Base-by-base conservation (phyloP, 805 yeast species). In the Hanseniaspora lachancei region DNA sequence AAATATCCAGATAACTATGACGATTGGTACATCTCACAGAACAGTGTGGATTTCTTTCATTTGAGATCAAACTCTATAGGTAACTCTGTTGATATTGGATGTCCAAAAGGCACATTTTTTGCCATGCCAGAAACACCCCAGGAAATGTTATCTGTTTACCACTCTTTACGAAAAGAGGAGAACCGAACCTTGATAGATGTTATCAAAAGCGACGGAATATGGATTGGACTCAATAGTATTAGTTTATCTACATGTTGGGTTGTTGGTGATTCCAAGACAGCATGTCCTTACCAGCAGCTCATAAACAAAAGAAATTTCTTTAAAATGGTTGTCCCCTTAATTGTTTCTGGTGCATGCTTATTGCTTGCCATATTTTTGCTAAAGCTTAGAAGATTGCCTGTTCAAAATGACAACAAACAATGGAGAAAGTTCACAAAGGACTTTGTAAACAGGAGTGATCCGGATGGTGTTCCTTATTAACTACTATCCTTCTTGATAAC, bases 401-500 rank as follows among this genome's bases (percentile, higher is more conserved):
- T 89, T 21, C 86, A 81, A 60, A 78, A 77, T 55, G 84, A 83
- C 63, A 74, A 86, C 60, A 81, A 77, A 58, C 74, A 80, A 58
- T 81, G 91, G 82, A 78, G 76, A 61, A 75, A 73, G 52, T 64
- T 82, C 8, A 67, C 77, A 38, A 78, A 78, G 24, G 58, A 49
- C 50, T 78, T 79, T 60, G 75, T 75, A 57, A 72, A 81, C 35
- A 78, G 79, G 59, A 70, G 79, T 49, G 93, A 85, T 57, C 81
- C 78, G 61, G 96, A 89, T 66, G 96, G 96, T 5, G 91, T 87
- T 9, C 96, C 97, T 13, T 79, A 88, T 2, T 88, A 64, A 63
- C 34, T 18, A 20, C 6, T 2, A 48, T 35, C 20, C 36, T 41
- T 49, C 50, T 49, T 43, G 44, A 21, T n/a, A 48, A 23, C 29